Conservation (phyloP, 73 alveolate genomes). For the Paramecium caudatum region DNA sequence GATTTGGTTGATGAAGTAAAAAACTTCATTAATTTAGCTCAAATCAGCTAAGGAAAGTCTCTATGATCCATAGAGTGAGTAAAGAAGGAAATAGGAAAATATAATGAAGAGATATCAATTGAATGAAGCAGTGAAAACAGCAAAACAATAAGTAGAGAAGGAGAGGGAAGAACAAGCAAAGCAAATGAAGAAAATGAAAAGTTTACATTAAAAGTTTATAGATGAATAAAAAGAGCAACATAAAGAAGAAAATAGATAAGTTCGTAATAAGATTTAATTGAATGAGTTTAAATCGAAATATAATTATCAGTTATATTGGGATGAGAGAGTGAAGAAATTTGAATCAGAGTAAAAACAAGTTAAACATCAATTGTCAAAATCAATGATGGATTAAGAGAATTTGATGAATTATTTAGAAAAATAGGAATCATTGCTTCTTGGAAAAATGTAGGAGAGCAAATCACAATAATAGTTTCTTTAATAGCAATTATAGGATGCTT, state of each 20-base stretch:
- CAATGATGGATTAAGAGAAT: conserved; percentile 5
- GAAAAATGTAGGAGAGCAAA: neutral
- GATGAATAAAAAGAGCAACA: neutral
- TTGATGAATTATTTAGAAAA: conserved; percentile 3
- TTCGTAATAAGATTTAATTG: neutral
- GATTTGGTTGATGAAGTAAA: conserved; percentile 1
- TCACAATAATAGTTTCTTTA: neutral
- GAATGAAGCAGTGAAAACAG: neutral
- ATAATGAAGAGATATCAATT: neutral
- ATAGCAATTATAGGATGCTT: conserved; percentile 23
- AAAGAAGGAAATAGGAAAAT: neutral
- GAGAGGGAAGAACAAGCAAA: neutral
- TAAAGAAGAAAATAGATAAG: neutral
- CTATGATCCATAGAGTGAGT: neutral
- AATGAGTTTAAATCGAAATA: conserved; percentile 8
- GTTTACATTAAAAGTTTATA: neutral
- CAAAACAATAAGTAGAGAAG: neutral
- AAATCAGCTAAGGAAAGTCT: neutral
- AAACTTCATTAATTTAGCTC: neutral
- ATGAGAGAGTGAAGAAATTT: conserved; percentile 25
- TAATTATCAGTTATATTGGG: conserved; percentile 19
- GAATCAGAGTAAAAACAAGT: conserved; percentile 32
- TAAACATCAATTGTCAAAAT: conserved; percentile 12
- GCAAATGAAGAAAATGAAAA: neutral
- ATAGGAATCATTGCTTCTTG: neutral